Percentiles rank a stretch among this genome's conserved stretches.
Conservation (phyloP, 345 rosid genomes). For the Populus tremula region DNA sequence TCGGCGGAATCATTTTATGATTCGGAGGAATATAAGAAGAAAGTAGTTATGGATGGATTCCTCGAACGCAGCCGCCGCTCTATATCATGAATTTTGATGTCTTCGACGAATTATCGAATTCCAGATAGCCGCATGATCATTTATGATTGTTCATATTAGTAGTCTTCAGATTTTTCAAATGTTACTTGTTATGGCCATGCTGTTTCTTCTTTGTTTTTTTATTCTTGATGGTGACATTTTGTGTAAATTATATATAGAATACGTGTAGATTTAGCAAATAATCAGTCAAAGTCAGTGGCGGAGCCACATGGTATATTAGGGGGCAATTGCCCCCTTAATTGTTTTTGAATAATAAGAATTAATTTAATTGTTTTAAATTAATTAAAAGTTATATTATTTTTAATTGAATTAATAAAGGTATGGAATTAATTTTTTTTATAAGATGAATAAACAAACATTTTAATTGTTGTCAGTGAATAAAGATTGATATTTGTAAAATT, state of each 20-base stretch:
- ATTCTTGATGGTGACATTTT: background rate
- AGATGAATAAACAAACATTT: no score
- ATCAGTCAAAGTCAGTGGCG: background rate
- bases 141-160: no score
- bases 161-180: background rate
- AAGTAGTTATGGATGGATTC: constrained; percentile 69
- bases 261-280: background rate
- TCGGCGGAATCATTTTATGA: constrained; percentile 27
- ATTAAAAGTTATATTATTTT: no score
- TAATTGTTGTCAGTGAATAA: no score
- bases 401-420: no score
- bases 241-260: background rate
- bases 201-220: background rate
- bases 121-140: background rate
- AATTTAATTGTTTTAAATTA: no score
- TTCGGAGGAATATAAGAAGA: constrained; percentile 54
- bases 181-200: background rate
- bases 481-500: no score
- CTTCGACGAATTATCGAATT: background rate
- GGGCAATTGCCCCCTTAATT: no score
- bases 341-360: no score
- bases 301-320: no score
- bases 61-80: constrained; percentile 54
- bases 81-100: background rate
- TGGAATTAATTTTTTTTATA: no score